Conservation (phyloP, 495 filamentous ascomycete genomes). For the Lepidopterella palustris region DNA sequence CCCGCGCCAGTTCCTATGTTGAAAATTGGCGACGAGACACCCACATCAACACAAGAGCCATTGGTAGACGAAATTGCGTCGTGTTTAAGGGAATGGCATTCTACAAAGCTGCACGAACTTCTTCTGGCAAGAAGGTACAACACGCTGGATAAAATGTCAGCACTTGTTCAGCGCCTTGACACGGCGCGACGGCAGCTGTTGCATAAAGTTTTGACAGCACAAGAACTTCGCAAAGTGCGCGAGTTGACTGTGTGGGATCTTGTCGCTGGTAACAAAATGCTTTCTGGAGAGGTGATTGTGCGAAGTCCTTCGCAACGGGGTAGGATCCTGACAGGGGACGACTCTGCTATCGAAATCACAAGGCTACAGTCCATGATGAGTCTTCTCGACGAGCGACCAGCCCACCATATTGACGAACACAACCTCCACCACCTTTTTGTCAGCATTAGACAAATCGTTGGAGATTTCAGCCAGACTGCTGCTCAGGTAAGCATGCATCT, state of each 20-base stretch:
- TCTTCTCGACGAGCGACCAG: slow-evolving; percentile 73
- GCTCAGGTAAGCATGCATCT: slow-evolving; percentile 73
- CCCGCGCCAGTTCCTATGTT: slow-evolving; percentile 93
- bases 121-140: slow-evolving; percentile 74
- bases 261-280: slow-evolving; percentile 85
- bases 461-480: slow-evolving; percentile 58
- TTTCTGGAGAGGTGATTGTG: slow-evolving; percentile 87
- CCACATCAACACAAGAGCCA: slow-evolving; percentile 79
- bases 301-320: slow-evolving; percentile 78
- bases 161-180: slow-evolving; percentile 72
- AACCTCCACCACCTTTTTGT: slow-evolving; percentile 79
- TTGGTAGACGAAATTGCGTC: slow-evolving; percentile 96
- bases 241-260: slow-evolving; percentile 92
- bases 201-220: slow-evolving; percentile 81
- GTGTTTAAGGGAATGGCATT: slow-evolving; percentile 95
- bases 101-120: slow-evolving; percentile 91
- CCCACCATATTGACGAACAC: slow-evolving; percentile 56
- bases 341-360: slow-evolving; percentile 87
- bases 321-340: slow-evolving; percentile 79
- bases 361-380: slow-evolving; percentile 94
- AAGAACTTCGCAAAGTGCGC: slow-evolving; percentile 68
- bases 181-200: slow-evolving; percentile 79
- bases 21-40: slow-evolving; percentile 93
- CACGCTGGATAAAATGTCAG: slow-evolving; percentile 71
- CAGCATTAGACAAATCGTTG: slow-evolving; percentile 72